phyloP scores from a whole-genome alignment of 1,284 basidiomycete genomes.

The Marasmius fiardii region DNA sequence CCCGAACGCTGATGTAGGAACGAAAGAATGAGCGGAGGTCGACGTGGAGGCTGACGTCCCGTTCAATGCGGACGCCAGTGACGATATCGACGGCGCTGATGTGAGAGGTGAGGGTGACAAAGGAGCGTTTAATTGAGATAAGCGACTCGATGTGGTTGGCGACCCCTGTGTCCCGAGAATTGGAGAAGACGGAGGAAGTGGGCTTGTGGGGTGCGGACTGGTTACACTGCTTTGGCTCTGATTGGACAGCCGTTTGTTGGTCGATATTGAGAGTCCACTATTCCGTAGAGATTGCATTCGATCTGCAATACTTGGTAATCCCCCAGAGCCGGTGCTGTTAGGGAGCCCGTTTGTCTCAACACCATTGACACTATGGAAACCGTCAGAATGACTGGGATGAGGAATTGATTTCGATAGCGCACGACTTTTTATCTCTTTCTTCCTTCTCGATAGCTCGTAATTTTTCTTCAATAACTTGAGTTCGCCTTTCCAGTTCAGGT shows the following conservation, averaged over 20 bases:
- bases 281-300: slow-evolving; percentile 68
- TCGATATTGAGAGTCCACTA: slow-evolving; percentile 53
- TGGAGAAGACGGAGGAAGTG: slow-evolving; percentile 15
- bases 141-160: slow-evolving; percentile 18
- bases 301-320: slow-evolving; percentile 65
- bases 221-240: slow-evolving; percentile 36
- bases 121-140: slow-evolving; percentile 16
- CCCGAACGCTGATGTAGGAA: slow-evolving; percentile 64
- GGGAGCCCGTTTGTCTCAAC: slow-evolving; percentile 16
- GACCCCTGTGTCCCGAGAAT: no score
- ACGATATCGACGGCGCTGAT: slow-evolving; percentile 30
- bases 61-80: slow-evolving; percentile 4
- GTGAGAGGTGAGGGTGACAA: slow-evolving; percentile 20
- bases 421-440: slow-evolving; percentile 39
- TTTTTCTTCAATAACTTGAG: slow-evolving; percentile 53
- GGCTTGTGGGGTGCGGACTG: slow-evolving; percentile 33
- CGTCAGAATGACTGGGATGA: slow-evolving; percentile 2
- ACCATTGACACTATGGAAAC: slow-evolving; percentile 9
- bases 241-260: slow-evolving; percentile 51
- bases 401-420: slow-evolving; percentile 19
- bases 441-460: slow-evolving; percentile 53
- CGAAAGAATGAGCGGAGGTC: slow-evolving; percentile 57
- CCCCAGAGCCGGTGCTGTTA: slow-evolving; percentile 34
- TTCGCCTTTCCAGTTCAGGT: slow-evolving; percentile 43
- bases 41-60: slow-evolving; percentile 30